Evolutionary conservation across 139 green algal genomes (phyloP), one percentile per base, ranked within the genome.

Genomic region (Chlorella sp.): DNA sequence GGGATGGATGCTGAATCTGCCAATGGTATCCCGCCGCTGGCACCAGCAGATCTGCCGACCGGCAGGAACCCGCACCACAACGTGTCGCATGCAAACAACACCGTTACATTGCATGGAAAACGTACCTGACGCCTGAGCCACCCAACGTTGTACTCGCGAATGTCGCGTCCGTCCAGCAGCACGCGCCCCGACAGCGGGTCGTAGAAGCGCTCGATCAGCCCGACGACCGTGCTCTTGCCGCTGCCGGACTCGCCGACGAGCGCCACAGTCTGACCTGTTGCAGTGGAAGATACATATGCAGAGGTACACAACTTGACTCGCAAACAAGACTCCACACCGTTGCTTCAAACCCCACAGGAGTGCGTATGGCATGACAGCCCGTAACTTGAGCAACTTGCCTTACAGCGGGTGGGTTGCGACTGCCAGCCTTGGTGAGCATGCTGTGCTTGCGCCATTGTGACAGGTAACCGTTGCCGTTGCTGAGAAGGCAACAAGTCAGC

Each of bases 191-290:
- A 29, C 31, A 75, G 17, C 2, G 64, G 64, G 79, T 98, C 92
- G 69, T 98, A 98, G 78, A 97, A 97, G 33, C 94, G 86, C 81
- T 96, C 83, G 2, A 98, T 76, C 1, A 98, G 90, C 33, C 71
- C 69, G 2, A 96, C 80, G 22, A 94, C 87, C 0, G 91, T 96
- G 64, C 76, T 88, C 76, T 99, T 99, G 80, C 93, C 94, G 50
- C 82, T 93, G 71, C 95, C 95, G 29, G 74, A 90, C 82, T 93
- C 85, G 1, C 95, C 95, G 29, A 98, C 93, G 26, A 99, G 84
- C 26, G 94, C 95, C n/a, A n/a, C n/a, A n/a, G n/a, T n/a, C n/a
- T n/a, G n/a, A n/a, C n/a, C n/a, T n/a, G n/a, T n/a, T n/a, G n/a
- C n/a, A n/a, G n/a, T n/a, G n/a, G n/a, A n/a, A n/a, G n/a, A n/a